Evolutionary conservation across 2,329 filamentous ascomycete genomes (phyloP), one percentile per base, ranked within the genome.

Genomic region (Orbilia ellipsospora): DNA sequence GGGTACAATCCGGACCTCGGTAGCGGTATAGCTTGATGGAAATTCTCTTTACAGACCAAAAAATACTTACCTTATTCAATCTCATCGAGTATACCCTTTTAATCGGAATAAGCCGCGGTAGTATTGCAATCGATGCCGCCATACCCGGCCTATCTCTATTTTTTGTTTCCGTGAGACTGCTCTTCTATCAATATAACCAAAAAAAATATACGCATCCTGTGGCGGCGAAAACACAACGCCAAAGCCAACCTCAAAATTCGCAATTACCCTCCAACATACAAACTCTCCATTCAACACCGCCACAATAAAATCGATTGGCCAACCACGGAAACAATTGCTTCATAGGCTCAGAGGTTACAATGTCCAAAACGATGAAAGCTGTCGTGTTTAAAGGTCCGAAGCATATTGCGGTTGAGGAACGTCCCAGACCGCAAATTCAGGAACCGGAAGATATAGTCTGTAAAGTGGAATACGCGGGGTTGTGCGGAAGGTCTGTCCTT

Each of bases 341-440:
- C 13, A 15, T 13, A 7, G 13, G 13, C 1, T 20, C 12, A 15
- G 18, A 50, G 20, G 10, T 67, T 52, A 68, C 54, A 4, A 75
- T 68, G 70, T 31, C 63, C 42, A 80, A 80, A 77, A 92, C 87
- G 0, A 97, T 97, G 94, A 91, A 92, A 82, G 93, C 93, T 31
- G 92, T 97, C 31, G 88, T 97, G 65, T 96, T 97, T 84, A 90
- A 94, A 77, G 92, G 90, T 1, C 90, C 91, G 2, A 86, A 87
- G 80, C 89, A 92, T 80, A 86, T 96, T 65, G 90, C 87, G 0
- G 83, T 97, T 66, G 90, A 96, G 83, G 88, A 95, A 73, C 87
- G 92, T 18, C 93, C 93, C 0, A 86, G 94, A 12, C 94, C 94
- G 0, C 87, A 88, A 78, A 86, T 97, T 77, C 85, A 90, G 79